Conservation (phyloP, 2,329 filamentous ascomycete species). For the Sodiomyces alkalinus region DNA sequence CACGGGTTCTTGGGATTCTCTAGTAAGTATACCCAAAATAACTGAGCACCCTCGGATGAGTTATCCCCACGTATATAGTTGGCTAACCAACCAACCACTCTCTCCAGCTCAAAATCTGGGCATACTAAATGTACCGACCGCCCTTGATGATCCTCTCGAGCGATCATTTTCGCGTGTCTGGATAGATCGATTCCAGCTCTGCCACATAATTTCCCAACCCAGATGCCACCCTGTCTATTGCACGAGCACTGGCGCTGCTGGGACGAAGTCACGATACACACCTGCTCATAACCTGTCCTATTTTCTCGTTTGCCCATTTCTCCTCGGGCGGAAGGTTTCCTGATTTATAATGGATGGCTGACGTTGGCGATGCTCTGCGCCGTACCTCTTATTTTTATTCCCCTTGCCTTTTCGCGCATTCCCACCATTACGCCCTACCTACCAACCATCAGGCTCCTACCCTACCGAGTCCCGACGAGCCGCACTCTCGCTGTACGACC, state of each 20-base stretch:
- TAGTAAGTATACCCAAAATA: conserved; percentile 48
- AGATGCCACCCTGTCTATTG: conserved; percentile 8
- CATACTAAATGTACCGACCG: conserved; percentile 41
- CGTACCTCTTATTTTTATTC: not conserved
- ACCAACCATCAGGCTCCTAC: too few species aligned
- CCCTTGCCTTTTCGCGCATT: too few species aligned
- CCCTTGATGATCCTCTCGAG: not conserved
- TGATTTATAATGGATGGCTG: too few species aligned
- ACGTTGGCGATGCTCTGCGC: not conserved
- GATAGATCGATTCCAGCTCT: conserved; percentile 8
- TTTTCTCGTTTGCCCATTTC: too few species aligned
- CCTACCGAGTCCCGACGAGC: too few species aligned
- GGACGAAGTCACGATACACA: conserved; percentile 2
- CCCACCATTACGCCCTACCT: too few species aligned
- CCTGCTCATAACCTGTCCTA: not conserved
- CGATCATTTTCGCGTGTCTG: conserved; percentile 6
- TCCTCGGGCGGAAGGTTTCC: too few species aligned
- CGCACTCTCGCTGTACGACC: too few species aligned
- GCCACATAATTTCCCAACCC: conserved; percentile 9
- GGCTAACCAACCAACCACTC: conserved; percentile 28
- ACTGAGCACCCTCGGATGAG: too few species aligned
- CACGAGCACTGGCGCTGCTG: conserved; percentile 7
- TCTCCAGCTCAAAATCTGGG: conserved; percentile 70
- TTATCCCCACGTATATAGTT: conserved; percentile 18
- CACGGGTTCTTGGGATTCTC: conserved; percentile 98